A percentile compares a stretch with the other conserved stretches of the same genome.
These are phyloP conservation scores for Carex kokanica DNA, from an alignment of 176 grass and related monocot species.

Conservation along the genomic window DNA sequence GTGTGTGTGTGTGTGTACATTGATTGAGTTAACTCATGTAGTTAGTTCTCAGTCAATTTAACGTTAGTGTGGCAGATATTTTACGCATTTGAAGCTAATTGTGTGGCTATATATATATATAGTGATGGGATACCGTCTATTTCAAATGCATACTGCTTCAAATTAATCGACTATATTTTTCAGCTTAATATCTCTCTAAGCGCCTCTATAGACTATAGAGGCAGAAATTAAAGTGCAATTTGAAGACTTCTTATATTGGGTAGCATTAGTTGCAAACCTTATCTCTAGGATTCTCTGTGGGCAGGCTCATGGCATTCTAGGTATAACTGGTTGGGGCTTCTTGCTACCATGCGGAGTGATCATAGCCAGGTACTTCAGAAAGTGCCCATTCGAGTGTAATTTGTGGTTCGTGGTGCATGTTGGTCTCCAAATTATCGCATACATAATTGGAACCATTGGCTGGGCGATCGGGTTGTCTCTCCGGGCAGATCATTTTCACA, in stretches of 20 bases:
- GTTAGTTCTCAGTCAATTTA: no score
- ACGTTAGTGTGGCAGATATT: no score
- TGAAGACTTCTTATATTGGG: background rate
- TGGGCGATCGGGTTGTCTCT: constrained; percentile 4
- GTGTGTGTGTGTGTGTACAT: no score
- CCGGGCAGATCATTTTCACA: background rate
- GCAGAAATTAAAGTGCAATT: background rate
- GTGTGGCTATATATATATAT: no score
- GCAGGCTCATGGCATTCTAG: constrained; percentile 5
- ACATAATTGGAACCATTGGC: background rate
- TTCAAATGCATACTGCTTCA: no score
- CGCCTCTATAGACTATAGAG: background rate
- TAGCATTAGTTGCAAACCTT: background rate
- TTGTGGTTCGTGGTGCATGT: background rate
- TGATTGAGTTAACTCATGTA: no score
- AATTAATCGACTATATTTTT: no score
- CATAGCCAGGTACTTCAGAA: background rate
- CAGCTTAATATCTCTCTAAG: background rate
- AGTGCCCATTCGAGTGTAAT: background rate
- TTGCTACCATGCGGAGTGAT: constrained; percentile 13
- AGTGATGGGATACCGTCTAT: no score
- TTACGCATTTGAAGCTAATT: no score
- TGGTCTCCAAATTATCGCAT: background rate
- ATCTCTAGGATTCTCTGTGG: constrained; percentile 1
- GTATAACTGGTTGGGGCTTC: constrained; percentile 2